These are phyloP conservation scores for Saccharomyces hybrid DNA, from an alignment of 1,139 yeast genomes.

Conservation along the genomic window DNA sequence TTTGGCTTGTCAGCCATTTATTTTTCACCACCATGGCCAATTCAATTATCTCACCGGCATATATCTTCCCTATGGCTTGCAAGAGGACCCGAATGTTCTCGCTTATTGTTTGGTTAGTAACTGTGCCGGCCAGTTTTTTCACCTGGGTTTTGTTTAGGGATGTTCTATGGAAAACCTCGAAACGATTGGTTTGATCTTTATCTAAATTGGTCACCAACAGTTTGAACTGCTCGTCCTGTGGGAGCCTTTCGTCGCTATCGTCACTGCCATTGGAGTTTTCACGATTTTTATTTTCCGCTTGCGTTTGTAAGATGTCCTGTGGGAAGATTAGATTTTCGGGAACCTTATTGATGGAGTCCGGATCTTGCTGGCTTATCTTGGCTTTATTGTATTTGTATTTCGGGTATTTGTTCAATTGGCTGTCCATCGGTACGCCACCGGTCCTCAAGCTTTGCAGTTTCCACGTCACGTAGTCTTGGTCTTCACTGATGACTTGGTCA, in stretches of 20 bases:
- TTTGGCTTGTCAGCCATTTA: constrained; percentile 42
- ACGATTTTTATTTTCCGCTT: neutral
- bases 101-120: constrained; percentile 73
- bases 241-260: constrained; percentile 15
- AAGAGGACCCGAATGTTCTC: constrained; percentile 74
- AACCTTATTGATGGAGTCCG: constrained; percentile 16
- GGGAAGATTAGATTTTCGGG: constrained; percentile 23
- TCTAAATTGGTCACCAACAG: constrained; percentile 65
- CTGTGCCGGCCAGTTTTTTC: constrained; percentile 72
- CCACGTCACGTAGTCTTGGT: constrained; percentile 31
- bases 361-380: neutral
- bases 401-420: neutral
- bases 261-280: neutral
- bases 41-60: constrained; percentile 85
- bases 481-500: constrained; percentile 29
- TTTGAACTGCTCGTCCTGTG: constrained; percentile 51
- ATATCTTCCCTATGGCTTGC: constrained; percentile 83
- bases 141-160: constrained; percentile 74
- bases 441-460: constrained; percentile 26
- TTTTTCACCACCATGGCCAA: constrained; percentile 64
- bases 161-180: constrained; percentile 81
- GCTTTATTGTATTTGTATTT: constrained; percentile 4
- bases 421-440: constrained; percentile 18
- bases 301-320: constrained; percentile 15
- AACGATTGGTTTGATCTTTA: constrained; percentile 78